phyloP scores from a whole-genome alignment of 805 yeast genomes.

The Barnettozyma populi region DNA sequence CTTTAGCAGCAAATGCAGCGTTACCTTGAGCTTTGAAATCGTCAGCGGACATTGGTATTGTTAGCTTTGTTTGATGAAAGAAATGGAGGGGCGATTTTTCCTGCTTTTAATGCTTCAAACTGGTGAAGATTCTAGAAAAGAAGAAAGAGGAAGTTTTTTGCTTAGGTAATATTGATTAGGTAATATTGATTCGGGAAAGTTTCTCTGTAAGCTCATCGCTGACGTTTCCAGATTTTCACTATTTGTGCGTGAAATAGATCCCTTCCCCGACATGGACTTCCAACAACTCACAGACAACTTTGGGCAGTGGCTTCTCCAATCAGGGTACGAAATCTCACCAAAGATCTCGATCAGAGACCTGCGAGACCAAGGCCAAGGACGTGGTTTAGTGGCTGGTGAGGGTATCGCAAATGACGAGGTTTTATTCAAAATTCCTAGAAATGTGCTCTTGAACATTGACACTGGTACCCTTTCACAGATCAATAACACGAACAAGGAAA shows the following conservation, averaged over 20 bases:
- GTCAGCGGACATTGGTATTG: conserved; percentile 49
- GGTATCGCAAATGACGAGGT: conserved; percentile 58
- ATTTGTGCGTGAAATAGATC: too few species aligned
- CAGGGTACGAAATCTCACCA: conserved; percentile 45
- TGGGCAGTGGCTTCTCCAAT: conserved; percentile 37
- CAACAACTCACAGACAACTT: conserved; percentile 35
- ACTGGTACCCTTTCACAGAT: conserved; percentile 42
- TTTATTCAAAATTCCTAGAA: conserved; percentile 65
- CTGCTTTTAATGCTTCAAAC: not conserved
- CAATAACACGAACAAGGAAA: conserved; percentile 28
- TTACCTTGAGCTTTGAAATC: conserved; percentile 90
- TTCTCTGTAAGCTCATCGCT: not conserved
- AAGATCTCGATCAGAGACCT: conserved; percentile 59
- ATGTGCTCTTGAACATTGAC: conserved; percentile 49
- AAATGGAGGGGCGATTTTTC: not conserved
- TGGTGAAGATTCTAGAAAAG: conserved; percentile 6
- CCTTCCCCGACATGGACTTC: conserved; percentile 13
- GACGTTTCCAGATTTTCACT: too few species aligned
- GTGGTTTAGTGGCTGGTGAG: conserved; percentile 65
- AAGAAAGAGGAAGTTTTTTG: not conserved
- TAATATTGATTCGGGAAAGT: too few species aligned
- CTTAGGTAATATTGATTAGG: not conserved
- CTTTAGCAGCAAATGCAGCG: conserved; percentile 85
- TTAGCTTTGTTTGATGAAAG: not conserved
- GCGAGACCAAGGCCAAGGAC: conserved; percentile 57